A percentile compares a stretch with the other conserved stretches of the same genome.
These are phyloP conservation scores for Chlorella sp. DNA, from an alignment of 139 green algal genomes.

Conservation along the genomic window DNA sequence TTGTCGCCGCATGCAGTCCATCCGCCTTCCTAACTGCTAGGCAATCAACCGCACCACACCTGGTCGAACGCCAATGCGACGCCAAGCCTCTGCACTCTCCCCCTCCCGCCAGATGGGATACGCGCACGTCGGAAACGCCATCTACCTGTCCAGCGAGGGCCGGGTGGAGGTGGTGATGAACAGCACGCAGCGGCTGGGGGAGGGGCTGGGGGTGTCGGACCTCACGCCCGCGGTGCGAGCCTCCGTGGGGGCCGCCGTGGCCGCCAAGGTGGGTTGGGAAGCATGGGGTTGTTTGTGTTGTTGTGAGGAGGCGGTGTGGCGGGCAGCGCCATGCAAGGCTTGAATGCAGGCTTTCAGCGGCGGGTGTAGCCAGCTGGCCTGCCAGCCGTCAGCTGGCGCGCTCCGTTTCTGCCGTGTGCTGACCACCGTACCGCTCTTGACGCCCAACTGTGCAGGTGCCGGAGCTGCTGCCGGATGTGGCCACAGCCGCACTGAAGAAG, in stretches of 20 bases:
- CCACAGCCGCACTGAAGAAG: not conserved
- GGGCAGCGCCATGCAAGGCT: too few species aligned
- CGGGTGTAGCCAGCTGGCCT: not conserved
- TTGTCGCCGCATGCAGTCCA: too few species aligned
- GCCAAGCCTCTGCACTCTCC: not conserved
- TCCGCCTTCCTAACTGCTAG: too few species aligned
- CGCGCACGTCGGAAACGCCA: slow-evolving; percentile 27
- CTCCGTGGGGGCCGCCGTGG: not conserved
- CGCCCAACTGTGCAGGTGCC: not conserved
- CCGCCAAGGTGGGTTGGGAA: not conserved
- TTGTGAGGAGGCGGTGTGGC: not conserved
- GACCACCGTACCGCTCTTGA: not conserved
- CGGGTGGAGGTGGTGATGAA: slow-evolving; percentile 13
- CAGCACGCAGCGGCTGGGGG: slow-evolving; percentile 6
- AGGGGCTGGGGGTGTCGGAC: slow-evolving; percentile 23
- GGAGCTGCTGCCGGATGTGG: not conserved
- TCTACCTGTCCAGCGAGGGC: slow-evolving; percentile 40
- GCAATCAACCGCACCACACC: too few species aligned
- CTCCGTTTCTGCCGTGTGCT: not conserved
- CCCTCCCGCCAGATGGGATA: not conserved
- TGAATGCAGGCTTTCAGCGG: too few species aligned
- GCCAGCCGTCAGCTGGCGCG: not conserved
- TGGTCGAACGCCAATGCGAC: too few species aligned
- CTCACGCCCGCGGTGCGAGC: slow-evolving; percentile 5
- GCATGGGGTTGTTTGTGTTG: not conserved